Conservation (phyloP, 2,329 filamentous ascomycete genomes). For the Venturia aucupariae region DNA sequence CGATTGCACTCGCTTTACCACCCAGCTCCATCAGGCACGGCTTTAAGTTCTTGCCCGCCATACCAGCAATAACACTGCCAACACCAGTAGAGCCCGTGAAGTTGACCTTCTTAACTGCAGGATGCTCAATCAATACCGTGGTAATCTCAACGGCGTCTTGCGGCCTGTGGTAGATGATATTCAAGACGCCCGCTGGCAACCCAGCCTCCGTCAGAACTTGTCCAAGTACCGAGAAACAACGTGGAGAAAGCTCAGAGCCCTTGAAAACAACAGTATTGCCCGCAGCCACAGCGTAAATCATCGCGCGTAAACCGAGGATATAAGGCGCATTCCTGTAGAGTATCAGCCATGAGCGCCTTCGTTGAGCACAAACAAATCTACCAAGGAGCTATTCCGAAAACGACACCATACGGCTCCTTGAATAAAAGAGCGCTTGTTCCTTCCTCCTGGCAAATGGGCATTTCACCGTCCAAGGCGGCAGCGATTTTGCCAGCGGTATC, state of each 20-base stretch:
- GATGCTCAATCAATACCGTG: conserved; percentile 29
- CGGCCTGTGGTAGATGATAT: conserved; percentile 54
- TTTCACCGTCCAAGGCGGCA: conserved; percentile 33
- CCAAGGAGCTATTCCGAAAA: conserved; percentile 35
- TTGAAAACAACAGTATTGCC: conserved; percentile 31
- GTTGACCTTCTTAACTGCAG: conserved; percentile 31
- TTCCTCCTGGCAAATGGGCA: conserved; percentile 40
- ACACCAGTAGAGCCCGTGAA: conserved; percentile 33
- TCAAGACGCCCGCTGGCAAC: conserved; percentile 39
- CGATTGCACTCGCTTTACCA: conserved; percentile 36
- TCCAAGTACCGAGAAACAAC: conserved; percentile 29
- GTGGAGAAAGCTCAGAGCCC: conserved; percentile 32
- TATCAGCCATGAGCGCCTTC: not conserved
- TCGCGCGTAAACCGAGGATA: conserved; percentile 30
- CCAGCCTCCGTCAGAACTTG: conserved; percentile 31
- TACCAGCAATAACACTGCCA: conserved; percentile 32
- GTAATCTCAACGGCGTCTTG: conserved; percentile 48
- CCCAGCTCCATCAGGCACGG: conserved; percentile 35
- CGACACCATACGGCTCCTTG: conserved; percentile 35
- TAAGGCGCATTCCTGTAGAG: conserved; percentile 44
- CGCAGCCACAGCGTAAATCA: conserved; percentile 27
- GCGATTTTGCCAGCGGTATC: conserved; percentile 44
- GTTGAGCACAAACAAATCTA: conserved; percentile 28
- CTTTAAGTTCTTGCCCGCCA: conserved; percentile 34
- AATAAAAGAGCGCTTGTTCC: conserved; percentile 54